Evolutionary conservation across 1,284 basidiomycete genomes (phyloP), one percentile per base, ranked within the genome.

Genomic region (Leccinum pachyderme): DNA sequence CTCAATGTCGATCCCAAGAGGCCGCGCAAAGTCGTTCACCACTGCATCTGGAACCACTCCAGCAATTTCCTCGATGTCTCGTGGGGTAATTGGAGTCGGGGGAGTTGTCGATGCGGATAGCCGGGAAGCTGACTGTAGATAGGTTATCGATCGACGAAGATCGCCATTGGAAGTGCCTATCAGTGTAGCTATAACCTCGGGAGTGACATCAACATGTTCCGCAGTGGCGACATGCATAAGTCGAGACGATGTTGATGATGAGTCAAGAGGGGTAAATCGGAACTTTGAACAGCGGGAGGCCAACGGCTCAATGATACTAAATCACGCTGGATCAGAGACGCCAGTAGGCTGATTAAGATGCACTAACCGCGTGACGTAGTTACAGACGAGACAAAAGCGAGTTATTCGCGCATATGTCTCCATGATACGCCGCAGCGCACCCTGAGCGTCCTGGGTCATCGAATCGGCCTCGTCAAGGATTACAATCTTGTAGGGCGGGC

Each of bases 271-370:
- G 25, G 93, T 93, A 78, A 99, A 99, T 45, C 97, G 89, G 77
- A 99, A 99, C 76, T 99, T 99, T 57, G 94, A 97, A 74, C 97
- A 99, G 52, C 97, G 87, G n/a, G 96, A 98, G 15, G 97, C 94
- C 25, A 99, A 82, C 0, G 97, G 97, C 69, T 99, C 97, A 57
- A 99, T 99, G 62, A 99, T 99, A 66, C 96, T 98, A 63, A 44
- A 59, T 56, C 37, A 47, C 2, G 13, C 41, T 7, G 3, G 58
- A 50, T 65, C 35, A 65, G 49, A 49, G 18, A 25, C 8, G 47
- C 41, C 37, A 37, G 31, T 56, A 46, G 33, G 37, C 45, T 27
- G 44, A 45, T 33, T 28, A 24, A 32, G 28, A 46, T 33, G 18
- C 11, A 65, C 82, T 58, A 49, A 95, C 94, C 96, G 82, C 2